Base-by-base conservation (phyloP, 2,329 filamentous ascomycete species). In the Albifimbria verrucaria region DNA sequence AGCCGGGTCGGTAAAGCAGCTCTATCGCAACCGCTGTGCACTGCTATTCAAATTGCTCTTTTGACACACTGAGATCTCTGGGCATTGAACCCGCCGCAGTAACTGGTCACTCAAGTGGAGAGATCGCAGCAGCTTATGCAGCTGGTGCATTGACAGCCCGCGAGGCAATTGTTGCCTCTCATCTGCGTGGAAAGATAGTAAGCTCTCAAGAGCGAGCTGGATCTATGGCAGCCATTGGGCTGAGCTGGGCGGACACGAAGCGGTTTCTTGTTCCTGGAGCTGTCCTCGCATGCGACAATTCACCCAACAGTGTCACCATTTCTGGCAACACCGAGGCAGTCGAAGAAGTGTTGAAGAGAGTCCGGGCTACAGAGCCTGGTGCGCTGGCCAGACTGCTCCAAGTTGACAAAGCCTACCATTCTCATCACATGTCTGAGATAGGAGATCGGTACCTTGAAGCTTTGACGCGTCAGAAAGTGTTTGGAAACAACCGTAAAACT, bases 41-140 rank as follows among this genome's bases (percentile, higher is more conserved):
- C 74, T 1, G 72, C 73, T 0, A 18, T 79, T 0, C 76, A 79
- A 52, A 54, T 79, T 1, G 74, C 62, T 0, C 57, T 80, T 1
- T 77, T 0, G 67, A 77, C 15, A 57, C 73, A 0, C 65, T 79
- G 3, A 36, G 41, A 0, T 54, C 57, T 1, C 63, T 63, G 49
- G 64, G 67, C 0, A 55, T 78, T 23, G 49, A 44, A 2, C 69
- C 73, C 0, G 24, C 58, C 7, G 67, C 63, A 1, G 69, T 73
- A 0, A 65, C 75, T 4, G 76, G 75, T 1, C 76, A 78, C 52
- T 75, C 71, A 0, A 67, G 62, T 2, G 76, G 76, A 1, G 76
- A 78, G 54, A 74, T 77, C 26, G 74, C 69, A 0, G 76, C 74
- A 2, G 74, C 75, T 0, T 77, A 77, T 48, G 71, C 73, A 1